These are phyloP conservation scores for Lavandula angustifolia DNA, from an alignment of 257 asterid species.

Conservation along the genomic window DNA sequence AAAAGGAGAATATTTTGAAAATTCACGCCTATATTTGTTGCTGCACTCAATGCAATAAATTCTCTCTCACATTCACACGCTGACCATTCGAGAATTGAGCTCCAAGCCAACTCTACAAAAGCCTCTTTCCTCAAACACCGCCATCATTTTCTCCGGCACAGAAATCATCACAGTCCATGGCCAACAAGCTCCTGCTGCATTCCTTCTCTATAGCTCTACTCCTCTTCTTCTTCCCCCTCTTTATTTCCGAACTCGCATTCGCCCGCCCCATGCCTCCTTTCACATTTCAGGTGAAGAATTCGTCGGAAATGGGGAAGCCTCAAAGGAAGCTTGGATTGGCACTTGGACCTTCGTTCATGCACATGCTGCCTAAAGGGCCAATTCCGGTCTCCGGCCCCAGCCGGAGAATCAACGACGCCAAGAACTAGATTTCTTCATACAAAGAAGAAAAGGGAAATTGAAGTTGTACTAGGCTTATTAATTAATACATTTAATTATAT, in stretches of 20 bases:
- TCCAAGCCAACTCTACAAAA: constrained; percentile 11
- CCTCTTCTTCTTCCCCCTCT: constrained; percentile 16
- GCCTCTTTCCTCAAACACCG: neutral
- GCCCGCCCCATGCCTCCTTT: constrained; percentile 18
- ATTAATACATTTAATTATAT: too few species aligned
- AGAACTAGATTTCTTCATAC: constrained; percentile 23
- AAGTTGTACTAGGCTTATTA: too few species aligned
- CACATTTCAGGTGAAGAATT: neutral
- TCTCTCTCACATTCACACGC: constrained; percentile 17
- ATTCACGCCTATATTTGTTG: too few species aligned
- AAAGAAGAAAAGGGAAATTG: neutral
- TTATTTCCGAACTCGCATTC: neutral
- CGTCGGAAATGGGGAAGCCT: neutral
- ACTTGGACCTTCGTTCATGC: constrained; percentile 28
- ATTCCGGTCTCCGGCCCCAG: constrained; percentile 48
- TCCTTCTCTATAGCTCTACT: constrained; percentile 17
- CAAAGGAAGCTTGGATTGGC: constrained; percentile 11
- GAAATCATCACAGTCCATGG: constrained; percentile 25
- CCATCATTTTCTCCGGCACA: neutral
- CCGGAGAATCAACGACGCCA: constrained; percentile 34
- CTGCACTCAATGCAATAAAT: too few species aligned
- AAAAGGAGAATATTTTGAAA: too few species aligned
- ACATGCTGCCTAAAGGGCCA: constrained; percentile 45
- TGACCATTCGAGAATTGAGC: constrained; percentile 20
- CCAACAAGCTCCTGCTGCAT: constrained; percentile 8